A percentile compares a stretch with the other conserved stretches of the same genome.
Evolutionary conservation across 1,284 basidiomycete genomes (phyloP).

Genomic region (Thecaphora frezii): DNA sequence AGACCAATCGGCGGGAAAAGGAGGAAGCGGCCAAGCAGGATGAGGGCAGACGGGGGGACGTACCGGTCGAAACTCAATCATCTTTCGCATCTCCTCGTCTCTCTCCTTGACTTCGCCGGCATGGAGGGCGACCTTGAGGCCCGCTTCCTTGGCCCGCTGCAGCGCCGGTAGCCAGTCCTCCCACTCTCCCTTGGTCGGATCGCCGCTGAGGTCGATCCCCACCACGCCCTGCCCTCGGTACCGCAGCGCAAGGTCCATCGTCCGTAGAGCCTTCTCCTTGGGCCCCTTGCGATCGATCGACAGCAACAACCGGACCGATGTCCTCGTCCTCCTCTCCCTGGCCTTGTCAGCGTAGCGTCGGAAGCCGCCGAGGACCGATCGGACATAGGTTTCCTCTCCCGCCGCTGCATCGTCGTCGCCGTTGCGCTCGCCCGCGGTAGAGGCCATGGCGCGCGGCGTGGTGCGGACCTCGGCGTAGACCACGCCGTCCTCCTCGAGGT

Average conservation of each 20-base stretch:
- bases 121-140: conserved; percentile 33
- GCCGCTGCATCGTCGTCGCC: too few species aligned
- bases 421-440: too few species aligned
- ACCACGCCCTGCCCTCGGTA: conserved; percentile 11
- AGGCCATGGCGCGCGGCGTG: conserved; percentile 15
- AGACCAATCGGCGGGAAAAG: background rate
- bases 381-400: conserved; percentile 17
- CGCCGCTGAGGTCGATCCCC: conserved; percentile 31
- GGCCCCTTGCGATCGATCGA: conserved; percentile 28
- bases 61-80: conserved; percentile 28
- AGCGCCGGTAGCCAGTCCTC: conserved; percentile 11
- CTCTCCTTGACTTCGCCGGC: conserved; percentile 20
- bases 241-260: conserved; percentile 14
- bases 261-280: background rate
- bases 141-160: conserved; percentile 4
- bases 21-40: background rate
- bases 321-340: background rate
- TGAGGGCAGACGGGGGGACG: background rate
- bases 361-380: conserved; percentile 15
- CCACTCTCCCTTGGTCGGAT: conserved; percentile 26
- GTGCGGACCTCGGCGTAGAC: conserved; percentile 38
- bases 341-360: too few species aligned
- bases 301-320: conserved; percentile 19
- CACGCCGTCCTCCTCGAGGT: conserved; percentile 28
- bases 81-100: conserved; percentile 15